phyloP scores from a whole-genome alignment of 2,329 filamentous ascomycete species.

The Chaetomiaceae sp. region DNA sequence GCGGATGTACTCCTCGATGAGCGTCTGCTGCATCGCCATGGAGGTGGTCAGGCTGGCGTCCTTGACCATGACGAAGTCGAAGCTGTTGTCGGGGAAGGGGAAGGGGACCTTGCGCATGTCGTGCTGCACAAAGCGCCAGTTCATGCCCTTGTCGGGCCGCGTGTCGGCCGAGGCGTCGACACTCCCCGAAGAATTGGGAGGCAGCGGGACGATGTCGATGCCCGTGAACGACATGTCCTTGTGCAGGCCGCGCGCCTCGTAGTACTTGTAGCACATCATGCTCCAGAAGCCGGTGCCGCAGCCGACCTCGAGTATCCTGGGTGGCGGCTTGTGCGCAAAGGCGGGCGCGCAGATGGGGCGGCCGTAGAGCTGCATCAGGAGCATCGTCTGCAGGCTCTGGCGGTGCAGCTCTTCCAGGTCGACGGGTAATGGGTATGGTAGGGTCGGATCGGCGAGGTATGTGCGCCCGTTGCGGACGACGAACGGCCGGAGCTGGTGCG shows the following conservation, averaged over 20 bases:
- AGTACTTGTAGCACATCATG: constrained; percentile 78
- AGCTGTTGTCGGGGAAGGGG: constrained; percentile 74
- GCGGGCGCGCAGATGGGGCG: constrained; percentile 70
- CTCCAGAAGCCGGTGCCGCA: constrained; percentile 91
- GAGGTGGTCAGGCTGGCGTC: constrained; percentile 68
- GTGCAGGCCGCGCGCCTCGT: constrained; percentile 59
- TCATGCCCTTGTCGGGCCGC: constrained; percentile 62
- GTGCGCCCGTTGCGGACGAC: constrained; percentile 72
- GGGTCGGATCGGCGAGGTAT: constrained; percentile 69
- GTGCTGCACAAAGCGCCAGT: constrained; percentile 85
- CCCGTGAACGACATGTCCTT: constrained; percentile 73
- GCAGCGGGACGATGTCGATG: constrained; percentile 69
- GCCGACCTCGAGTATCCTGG: constrained; percentile 76
- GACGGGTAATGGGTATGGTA: constrained; percentile 80
- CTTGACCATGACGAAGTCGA: constrained; percentile 86
- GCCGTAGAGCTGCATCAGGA: constrained; percentile 77
- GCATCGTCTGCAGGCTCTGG: constrained; percentile 77
- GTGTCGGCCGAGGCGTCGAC: constrained; percentile 12
- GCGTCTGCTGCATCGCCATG: constrained; percentile 50
- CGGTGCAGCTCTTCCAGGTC: constrained; percentile 84
- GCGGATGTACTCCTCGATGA: constrained; percentile 70
- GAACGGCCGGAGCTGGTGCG: constrained; percentile 49
- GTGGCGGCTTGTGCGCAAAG: constrained; percentile 63
- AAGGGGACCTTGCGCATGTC: constrained; percentile 72
- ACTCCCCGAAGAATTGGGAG: constrained; percentile 15